These are phyloP conservation scores for Guillardia theta DNA, from an alignment of 78 protist species.

Conservation along the genomic window DNA sequence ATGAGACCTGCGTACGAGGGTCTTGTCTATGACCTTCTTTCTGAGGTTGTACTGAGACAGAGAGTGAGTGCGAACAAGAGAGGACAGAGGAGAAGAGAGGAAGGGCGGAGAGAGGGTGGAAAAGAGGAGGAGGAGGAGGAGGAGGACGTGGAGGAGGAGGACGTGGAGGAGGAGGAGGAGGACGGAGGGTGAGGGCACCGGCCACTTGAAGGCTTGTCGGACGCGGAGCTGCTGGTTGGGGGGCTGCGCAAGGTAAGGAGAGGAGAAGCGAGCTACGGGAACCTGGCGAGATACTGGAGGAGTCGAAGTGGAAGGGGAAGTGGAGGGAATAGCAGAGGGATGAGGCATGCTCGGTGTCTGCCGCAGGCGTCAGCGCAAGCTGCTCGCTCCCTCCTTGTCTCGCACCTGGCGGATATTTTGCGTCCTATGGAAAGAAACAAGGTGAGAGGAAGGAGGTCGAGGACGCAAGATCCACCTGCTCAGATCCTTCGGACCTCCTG, in stretches of 20 bases:
- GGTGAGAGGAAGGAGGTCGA: too few species aligned
- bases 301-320: not conserved
- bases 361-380: too few species aligned
- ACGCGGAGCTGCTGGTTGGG: not conserved
- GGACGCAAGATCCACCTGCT: too few species aligned
- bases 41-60: not conserved
- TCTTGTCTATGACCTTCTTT: too few species aligned
- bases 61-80: too few species aligned
- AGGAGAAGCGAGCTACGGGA: not conserved
- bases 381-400: too few species aligned
- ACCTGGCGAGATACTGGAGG: not conserved
- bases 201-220: slow-evolving; percentile 16
- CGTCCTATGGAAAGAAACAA: too few species aligned
- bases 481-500: too few species aligned
- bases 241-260: not conserved
- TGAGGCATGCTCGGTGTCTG: too few species aligned
- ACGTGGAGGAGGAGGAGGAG: not conserved
- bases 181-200: not conserved
- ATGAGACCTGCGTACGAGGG: not conserved
- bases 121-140: not conserved
- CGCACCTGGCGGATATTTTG: too few species aligned
- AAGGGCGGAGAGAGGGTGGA: not conserved
- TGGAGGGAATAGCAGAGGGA: not conserved
- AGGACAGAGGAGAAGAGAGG: not conserved
- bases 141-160: not conserved